Percentiles rank a stretch among this genome's conserved stretches.
These are phyloP conservation scores for Auriscalpium microsporum DNA, from an alignment of 768 basidiomycete species.

Conservation along the genomic window DNA sequence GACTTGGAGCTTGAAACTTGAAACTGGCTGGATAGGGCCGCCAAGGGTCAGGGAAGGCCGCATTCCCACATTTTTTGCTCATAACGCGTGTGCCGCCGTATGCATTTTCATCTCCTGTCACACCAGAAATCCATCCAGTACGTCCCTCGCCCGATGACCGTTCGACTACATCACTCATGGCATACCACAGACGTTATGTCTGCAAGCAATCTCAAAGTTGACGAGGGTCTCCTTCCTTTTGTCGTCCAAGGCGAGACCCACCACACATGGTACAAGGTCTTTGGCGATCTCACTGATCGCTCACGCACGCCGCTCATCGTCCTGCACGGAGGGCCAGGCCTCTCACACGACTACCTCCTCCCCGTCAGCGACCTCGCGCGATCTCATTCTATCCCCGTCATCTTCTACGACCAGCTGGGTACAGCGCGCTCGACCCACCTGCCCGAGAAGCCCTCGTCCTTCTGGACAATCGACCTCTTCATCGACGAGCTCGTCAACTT, in stretches of 20 bases:
- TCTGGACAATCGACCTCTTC: slow-evolving; percentile 42
- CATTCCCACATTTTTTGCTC: too few relatives aligned
- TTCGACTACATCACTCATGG: too few relatives aligned
- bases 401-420: slow-evolving; percentile 47
- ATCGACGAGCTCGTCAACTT: slow-evolving; percentile 46
- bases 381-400: slow-evolving; percentile 23
- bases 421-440: slow-evolving; percentile 37
- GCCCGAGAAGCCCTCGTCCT: slow-evolving; percentile 22
- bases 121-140: too few relatives aligned
- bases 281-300: slow-evolving; percentile 14
- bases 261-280: slow-evolving; percentile 22
- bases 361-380: slow-evolving; percentile 16
- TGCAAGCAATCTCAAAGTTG: too few relatives aligned
- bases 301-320: slow-evolving; percentile 17
- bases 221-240: not conserved
- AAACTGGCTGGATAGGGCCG: too few relatives aligned
- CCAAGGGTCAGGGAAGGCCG: too few relatives aligned
- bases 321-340: slow-evolving; percentile 5
- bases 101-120: too few relatives aligned
- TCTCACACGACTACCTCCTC: slow-evolving; percentile 20
- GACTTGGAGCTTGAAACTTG: too few relatives aligned
- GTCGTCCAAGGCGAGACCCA: not conserved
- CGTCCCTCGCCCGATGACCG: too few relatives aligned
- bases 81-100: too few relatives aligned
- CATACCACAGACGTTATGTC: too few relatives aligned